Conservation (phyloP, 2,329 filamentous ascomycete genomes). For the Juglanconis juglandina region DNA sequence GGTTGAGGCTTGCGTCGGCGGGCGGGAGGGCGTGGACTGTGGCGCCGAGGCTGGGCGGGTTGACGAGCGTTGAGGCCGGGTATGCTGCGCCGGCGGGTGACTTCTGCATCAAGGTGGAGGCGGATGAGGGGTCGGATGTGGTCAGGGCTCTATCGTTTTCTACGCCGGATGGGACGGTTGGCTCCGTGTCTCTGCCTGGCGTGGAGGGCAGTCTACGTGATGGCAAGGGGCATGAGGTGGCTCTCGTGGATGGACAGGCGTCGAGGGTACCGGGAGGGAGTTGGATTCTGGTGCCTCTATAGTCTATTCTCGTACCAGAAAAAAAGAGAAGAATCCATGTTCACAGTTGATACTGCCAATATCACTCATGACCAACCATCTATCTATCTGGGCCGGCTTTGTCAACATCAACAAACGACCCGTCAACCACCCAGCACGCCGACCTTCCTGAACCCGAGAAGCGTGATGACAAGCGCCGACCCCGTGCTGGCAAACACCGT, state of each 20-base stretch:
- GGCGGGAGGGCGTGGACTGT: constrained; percentile 7
- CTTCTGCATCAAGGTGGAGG: constrained; percentile 2
- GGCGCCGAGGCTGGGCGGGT: constrained; percentile 6
- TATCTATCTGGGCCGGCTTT: too few relatives aligned
- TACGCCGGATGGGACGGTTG: neutral
- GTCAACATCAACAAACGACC: too few relatives aligned
- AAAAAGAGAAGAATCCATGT: neutral
- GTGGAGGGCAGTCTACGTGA: neutral
- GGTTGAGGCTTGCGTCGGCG: constrained; percentile 4
- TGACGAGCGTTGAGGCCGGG: neutral
- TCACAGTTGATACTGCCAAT: neutral
- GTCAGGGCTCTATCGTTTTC: neutral
- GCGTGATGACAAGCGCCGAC: constrained; percentile 34
- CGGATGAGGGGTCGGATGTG: neutral
- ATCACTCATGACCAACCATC: neutral
- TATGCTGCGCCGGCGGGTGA: neutral
- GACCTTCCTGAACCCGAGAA: constrained; percentile 38
- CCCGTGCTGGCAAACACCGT: constrained; percentile 45
- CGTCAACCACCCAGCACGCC: neutral
- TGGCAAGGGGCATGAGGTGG: neutral
- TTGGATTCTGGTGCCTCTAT: neutral
- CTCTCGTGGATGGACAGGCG: neutral
- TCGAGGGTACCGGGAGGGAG: neutral
- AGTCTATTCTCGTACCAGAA: neutral
- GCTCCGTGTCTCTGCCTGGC: neutral